These are phyloP conservation scores for Xylariaceae sp. DNA, from an alignment of 2,329 filamentous ascomycete genomes.

Conservation along the genomic window DNA sequence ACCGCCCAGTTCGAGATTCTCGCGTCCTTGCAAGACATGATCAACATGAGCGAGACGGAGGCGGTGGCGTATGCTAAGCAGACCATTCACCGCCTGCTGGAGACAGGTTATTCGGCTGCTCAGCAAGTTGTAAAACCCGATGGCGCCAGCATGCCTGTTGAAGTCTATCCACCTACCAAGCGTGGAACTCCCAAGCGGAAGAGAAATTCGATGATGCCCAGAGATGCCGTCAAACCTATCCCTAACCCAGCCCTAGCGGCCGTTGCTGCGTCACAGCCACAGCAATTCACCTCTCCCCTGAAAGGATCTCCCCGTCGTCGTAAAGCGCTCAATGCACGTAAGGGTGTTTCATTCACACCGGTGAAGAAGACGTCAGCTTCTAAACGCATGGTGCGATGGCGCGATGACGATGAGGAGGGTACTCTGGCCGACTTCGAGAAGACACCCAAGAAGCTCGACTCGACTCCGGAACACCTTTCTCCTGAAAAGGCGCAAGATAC, in stretches of 20 bases:
- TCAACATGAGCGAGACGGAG: slow-evolving; percentile 77
- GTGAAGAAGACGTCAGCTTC: slow-evolving; percentile 68
- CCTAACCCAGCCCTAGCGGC: slow-evolving; percentile 38
- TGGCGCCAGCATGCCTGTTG: slow-evolving; percentile 56
- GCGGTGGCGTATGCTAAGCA: slow-evolving; percentile 75
- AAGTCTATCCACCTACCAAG: slow-evolving; percentile 66
- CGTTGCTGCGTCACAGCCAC: slow-evolving; percentile 22
- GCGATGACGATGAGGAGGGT: slow-evolving; percentile 76
- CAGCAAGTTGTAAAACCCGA: slow-evolving; percentile 90
- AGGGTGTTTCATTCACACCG: slow-evolving; percentile 76
- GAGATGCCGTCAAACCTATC: slow-evolving; percentile 38
- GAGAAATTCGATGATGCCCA: slow-evolving; percentile 40
- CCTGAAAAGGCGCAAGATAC: slow-evolving; percentile 43
- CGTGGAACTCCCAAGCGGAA: slow-evolving; percentile 75
- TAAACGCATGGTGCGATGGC: slow-evolving; percentile 84
- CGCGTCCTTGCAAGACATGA: slow-evolving; percentile 73
- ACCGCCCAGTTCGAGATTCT: slow-evolving; percentile 91
- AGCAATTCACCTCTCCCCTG: slow-evolving; percentile 57
- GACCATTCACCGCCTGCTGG: slow-evolving; percentile 73
- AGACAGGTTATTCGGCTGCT: slow-evolving; percentile 68
- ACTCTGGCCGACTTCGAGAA: slow-evolving; percentile 86
- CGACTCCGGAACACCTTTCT: slow-evolving; percentile 50
- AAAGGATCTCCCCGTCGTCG: slow-evolving; percentile 80
- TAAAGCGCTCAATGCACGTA: slow-evolving; percentile 59
- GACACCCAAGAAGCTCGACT: slow-evolving; percentile 69